A percentile compares a stretch with the other conserved stretches of the same genome.
Evolutionary conservation across 331 rosid genomes (phyloP).

Genomic region (Stylosanthes scabra): DNA sequence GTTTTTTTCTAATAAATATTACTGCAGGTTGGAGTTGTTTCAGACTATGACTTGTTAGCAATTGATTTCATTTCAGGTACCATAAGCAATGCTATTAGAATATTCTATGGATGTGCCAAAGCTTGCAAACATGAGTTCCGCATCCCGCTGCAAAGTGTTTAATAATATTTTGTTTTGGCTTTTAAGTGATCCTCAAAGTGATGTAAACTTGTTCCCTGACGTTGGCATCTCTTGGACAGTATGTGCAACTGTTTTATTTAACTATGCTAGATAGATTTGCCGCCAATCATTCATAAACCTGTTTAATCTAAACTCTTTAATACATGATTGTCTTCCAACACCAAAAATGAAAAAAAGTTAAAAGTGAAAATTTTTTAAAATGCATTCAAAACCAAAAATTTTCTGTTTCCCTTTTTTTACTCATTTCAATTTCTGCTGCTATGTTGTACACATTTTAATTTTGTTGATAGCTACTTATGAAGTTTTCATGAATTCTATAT

Average conservation of each 20-base stretch:
- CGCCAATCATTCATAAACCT: constrained; percentile 9
- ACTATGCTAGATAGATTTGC: not conserved
- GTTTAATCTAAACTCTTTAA: not conserved
- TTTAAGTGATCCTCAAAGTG: constrained; percentile 67
- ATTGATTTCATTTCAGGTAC: constrained; percentile 89
- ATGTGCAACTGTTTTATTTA: constrained; percentile 42
- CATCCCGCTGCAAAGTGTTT: constrained; percentile 15
- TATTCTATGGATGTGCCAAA: not conserved
- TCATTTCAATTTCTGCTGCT: no score
- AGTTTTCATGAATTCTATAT: no score
- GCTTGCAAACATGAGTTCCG: constrained; percentile 5
- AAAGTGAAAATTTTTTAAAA: no score
- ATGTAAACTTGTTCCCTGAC: constrained; percentile 67
- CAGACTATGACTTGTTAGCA: constrained; percentile 92
- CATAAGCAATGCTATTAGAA: constrained; percentile 3
- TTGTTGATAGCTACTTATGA: no score
- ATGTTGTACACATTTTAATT: no score
- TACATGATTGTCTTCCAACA: no score
- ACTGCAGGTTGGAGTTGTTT: constrained; percentile 92
- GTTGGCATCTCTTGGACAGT: constrained; percentile 91
- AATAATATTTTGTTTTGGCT: constrained; percentile 27
- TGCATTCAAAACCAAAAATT: no score
- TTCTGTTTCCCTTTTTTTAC: no score
- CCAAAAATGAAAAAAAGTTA: no score
- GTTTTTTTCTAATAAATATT: not conserved